Evolutionary conservation across 805 yeast species (phyloP), one percentile per base, ranked within the genome.

Genomic region (Spathaspora hagerdaliae): DNA sequence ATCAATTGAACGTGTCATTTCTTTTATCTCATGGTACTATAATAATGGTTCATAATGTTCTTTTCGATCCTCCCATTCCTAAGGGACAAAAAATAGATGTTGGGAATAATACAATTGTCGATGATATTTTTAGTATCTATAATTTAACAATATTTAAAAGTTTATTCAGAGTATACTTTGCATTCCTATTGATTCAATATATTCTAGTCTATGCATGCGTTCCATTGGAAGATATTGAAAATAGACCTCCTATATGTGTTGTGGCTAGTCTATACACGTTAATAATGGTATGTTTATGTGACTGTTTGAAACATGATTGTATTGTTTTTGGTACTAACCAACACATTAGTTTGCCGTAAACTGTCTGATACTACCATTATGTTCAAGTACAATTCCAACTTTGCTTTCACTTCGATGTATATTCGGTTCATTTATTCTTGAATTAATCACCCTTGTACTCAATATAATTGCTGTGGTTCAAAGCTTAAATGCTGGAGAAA

Each of bases 181-280:
- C 51, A 1, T 39, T 55, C 31, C 51, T 68, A 26, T 46, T 67
- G 26, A 31, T 44, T 5, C 69, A 69, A 46, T 69, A 69, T 46
- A 45, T 65, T 15, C 42, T 55, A 12, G 51, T 61, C 9, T 69
- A 58, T 46, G 54, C 58, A 10, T 56, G 59, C 10, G 63, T 65
- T 11, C 73, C 74, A 1, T 64, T 64, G 43, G 70, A 66, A 14
- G 56, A 56, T 13, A 61, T 69, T 2, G 61, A 58, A 31, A 56
- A 64, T 38, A 50, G 74, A 9, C 74, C 74, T 0, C 27, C 57
- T 1, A 46, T 63, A 1, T 46, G 56, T 7, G 48, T 65, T 8
- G 44, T 61, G 1, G 41, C 65, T 3, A 47, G 49, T 24, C 13
- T 60, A 6, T 63, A 52, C 42, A 54, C 56, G 13, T 44, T 57